A percentile compares a stretch with the other conserved stretches of the same genome.
phyloP scores from a whole-genome alignment of 371 early-diverging fungal species.

The Mucor lusitanicus region DNA sequence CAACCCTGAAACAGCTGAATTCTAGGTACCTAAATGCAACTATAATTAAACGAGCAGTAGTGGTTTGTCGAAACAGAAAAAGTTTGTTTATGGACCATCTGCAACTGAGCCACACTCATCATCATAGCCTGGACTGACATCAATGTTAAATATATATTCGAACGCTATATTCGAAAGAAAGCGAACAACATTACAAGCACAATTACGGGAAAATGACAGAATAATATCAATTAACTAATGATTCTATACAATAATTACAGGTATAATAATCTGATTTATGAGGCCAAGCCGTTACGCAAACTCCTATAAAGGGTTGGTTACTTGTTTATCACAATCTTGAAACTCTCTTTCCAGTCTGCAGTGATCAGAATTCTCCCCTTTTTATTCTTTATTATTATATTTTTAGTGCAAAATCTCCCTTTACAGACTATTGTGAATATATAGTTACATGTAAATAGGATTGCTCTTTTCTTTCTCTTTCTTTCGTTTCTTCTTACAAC shows the following conservation, averaged over 20 bases:
- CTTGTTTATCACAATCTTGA: background rate
- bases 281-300: constrained; percentile 8
- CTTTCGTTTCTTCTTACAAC: background rate
- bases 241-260: background rate
- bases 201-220: background rate
- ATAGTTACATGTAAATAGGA: background rate
- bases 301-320: constrained; percentile 5
- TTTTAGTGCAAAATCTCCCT: constrained; percentile 12
- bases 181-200: background rate
- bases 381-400: background rate
- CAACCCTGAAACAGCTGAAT: background rate
- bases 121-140: background rate
- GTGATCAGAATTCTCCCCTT: background rate
- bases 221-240: background rate
- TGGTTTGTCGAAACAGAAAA: background rate
- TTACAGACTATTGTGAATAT: background rate
- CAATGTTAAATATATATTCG: background rate
- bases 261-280: background rate
- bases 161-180: background rate
- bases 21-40: background rate
- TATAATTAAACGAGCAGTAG: background rate
- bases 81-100: background rate
- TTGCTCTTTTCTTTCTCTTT: background rate
- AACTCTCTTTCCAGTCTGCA: background rate
- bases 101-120: background rate